A percentile compares a stretch with the other conserved stretches of the same genome.
Evolutionary conservation across 495 filamentous ascomycete species (phyloP).

Genomic region (Neurospora sp.): DNA sequence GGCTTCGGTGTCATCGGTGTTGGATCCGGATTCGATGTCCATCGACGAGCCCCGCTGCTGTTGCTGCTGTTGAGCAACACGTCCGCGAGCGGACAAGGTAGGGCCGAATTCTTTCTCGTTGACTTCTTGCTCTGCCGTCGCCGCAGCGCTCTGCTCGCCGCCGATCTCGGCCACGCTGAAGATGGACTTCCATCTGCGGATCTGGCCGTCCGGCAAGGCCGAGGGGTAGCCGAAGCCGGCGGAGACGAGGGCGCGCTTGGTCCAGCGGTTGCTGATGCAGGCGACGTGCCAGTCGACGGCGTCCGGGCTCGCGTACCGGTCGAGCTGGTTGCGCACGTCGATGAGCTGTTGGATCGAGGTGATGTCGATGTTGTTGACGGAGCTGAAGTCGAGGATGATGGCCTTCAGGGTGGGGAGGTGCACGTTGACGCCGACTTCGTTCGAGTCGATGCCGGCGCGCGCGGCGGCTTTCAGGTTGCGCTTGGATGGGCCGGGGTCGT

Average conservation of each 20-base stretch:
- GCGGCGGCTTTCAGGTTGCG: slow-evolving; percentile 24
- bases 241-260: slow-evolving; percentile 84
- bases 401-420: slow-evolving; percentile 73
- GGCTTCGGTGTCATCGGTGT: not conserved
- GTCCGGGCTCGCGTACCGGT: slow-evolving; percentile 74
- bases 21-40: not conserved
- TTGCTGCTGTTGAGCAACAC: not conserved
- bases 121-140: slow-evolving; percentile 37
- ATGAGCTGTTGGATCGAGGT: slow-evolving; percentile 93
- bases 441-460: slow-evolving; percentile 20
- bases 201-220: slow-evolving; percentile 29
- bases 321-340: slow-evolving; percentile 95
- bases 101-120: slow-evolving; percentile 45
- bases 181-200: slow-evolving; percentile 84
- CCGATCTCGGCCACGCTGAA: slow-evolving; percentile 90
- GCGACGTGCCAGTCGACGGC: slow-evolving; percentile 94
- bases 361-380: slow-evolving; percentile 92
- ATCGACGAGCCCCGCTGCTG: not conserved
- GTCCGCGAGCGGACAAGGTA: not conserved
- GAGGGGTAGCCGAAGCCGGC: slow-evolving; percentile 89
- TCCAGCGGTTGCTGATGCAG: slow-evolving; percentile 93
- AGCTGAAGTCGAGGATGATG: slow-evolving; percentile 89
- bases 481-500: slow-evolving; percentile 69
- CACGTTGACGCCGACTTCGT: slow-evolving; percentile 34
- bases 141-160: slow-evolving; percentile 57